Conservation (phyloP, 768 basidiomycete genomes). For the Peribolospora baueri region DNA sequence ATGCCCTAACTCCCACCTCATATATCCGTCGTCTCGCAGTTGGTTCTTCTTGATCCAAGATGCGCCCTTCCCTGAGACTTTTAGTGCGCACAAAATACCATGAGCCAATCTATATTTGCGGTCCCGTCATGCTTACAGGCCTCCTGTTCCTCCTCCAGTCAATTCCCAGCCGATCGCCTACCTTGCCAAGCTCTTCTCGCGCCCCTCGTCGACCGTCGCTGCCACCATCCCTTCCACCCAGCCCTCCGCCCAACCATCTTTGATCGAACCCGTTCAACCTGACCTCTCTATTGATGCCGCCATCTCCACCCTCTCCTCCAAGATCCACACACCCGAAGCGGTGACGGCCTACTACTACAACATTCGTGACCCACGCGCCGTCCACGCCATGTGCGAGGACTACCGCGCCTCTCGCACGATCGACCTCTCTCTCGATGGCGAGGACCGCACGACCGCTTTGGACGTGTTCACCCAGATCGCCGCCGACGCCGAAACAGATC, state of each 20-base stretch:
- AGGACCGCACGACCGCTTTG: not conserved
- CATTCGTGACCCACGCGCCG: not conserved
- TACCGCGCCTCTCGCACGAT: slow-evolving; percentile 18
- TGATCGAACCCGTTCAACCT: not conserved
- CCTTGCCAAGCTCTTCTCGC: not conserved
- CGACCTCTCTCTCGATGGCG: slow-evolving; percentile 16
- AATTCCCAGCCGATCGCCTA: too few species aligned
- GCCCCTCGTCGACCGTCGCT: not conserved
- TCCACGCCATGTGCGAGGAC: slow-evolving; percentile 13
- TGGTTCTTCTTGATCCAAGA: too few species aligned
- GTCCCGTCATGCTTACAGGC: too few species aligned
- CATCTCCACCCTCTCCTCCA: too few species aligned
- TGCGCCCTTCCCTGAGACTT: too few species aligned
- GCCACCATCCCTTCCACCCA: not conserved
- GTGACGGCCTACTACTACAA: not conserved
- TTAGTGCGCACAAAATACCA: too few species aligned
- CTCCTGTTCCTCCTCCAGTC: too few species aligned
- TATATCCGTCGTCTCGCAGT: too few species aligned
- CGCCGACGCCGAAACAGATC: too few species aligned
- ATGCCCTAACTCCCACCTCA: too few species aligned
- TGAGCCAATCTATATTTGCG: too few species aligned
- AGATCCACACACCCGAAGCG: not conserved
- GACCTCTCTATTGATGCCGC: not conserved
- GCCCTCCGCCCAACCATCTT: not conserved
- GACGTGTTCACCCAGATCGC: too few species aligned